Evolutionary conservation across 73 alveolate genomes (phyloP).

Genomic region (Diophrys sp.): DNA sequence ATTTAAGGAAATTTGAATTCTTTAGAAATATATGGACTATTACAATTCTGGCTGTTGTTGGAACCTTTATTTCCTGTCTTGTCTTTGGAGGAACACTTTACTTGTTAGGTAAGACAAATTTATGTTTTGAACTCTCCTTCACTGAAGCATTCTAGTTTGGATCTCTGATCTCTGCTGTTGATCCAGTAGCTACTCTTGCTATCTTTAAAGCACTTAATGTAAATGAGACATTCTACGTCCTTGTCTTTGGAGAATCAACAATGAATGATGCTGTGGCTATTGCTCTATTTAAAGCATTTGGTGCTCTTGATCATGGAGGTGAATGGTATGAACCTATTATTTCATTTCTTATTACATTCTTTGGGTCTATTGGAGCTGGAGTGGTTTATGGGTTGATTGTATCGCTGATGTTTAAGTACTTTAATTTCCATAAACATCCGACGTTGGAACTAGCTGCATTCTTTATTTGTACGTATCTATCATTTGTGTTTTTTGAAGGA

Average conservation of each 20-base stretch:
- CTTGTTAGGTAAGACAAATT: slow-evolving; percentile 1
- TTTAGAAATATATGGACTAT: slow-evolving; percentile 37
- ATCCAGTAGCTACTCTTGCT: slow-evolving; percentile 56
- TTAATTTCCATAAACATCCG: slow-evolving; percentile 14
- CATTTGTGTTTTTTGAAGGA: slow-evolving; percentile 45
- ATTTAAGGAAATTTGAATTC: slow-evolving; percentile 22
- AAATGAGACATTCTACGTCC: slow-evolving; percentile 11
- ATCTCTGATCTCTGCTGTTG: slow-evolving; percentile 50
- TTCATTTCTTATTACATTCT: slow-evolving; percentile 7
- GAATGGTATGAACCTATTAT: background rate
- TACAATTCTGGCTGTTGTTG: slow-evolving; percentile 33
- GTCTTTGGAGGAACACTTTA: slow-evolving; percentile 24
- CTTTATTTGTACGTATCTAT: slow-evolving; percentile 21
- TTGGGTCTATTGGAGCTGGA: slow-evolving; percentile 46
- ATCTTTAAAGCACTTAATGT: slow-evolving; percentile 42
- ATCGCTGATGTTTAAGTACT: slow-evolving; percentile 28
- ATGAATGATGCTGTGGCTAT: slow-evolving; percentile 53
- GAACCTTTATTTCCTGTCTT: slow-evolving; percentile 25
- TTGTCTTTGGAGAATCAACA: slow-evolving; percentile 43
- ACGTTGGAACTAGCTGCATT: slow-evolving; percentile 25
- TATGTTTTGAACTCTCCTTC: slow-evolving; percentile 8
- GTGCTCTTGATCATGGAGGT: slow-evolving; percentile 1
- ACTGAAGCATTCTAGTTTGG: slow-evolving; percentile 42
- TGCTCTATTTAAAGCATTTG: slow-evolving; percentile 28
- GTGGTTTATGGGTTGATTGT: slow-evolving; percentile 24